Base-by-base conservation (phyloP, 1,284 basidiomycete genomes). In the Puccinia coronata region DNA sequence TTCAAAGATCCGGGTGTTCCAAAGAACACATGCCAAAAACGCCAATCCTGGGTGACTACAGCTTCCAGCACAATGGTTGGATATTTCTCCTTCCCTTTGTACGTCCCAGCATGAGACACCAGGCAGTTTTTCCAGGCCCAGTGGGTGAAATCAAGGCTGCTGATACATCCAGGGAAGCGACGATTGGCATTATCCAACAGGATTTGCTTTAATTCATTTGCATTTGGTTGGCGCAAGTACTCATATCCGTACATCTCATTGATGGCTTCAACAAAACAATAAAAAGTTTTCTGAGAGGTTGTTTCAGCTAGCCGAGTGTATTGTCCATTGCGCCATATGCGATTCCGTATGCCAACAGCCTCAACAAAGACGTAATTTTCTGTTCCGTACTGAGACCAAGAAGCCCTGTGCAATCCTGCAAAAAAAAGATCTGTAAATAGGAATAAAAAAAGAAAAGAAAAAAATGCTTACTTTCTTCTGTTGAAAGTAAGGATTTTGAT, bases 41-140 rank as follows among this genome's bases (percentile, higher is more conserved):
- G n/a, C n/a, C n/a, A 51, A 51, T 51, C 18, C 18, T 51, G n/a
- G n/a, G n/a, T n/a, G n/a, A n/a, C 61, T 11, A 39, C 34, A n/a
- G 61, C 31, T n/a, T 65, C 61, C 2, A 65, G 61, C 12, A 65
- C 61, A 12, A 65, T 31, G 16, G 34, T 65, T 23, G 67, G 18
- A 8, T 70, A 9, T 28, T 73, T 73, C 41, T 78, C 76, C 41
- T 69, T 78, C 4, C 49, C 63, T 23, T n/a, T 36, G 28, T 55
- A 78, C 34, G 53, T 28, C 23, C 63, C 65, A n/a, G 14, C 2
- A 39, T 23, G 28, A 36, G 63, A 65, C 3, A 25, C 28, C 23
- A 65, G 76, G 43, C 43, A 78, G n/a, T 69, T 78, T 39, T 69
- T 78, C 76, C 47, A 78, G 4, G 31, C 16, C 61, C 75, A 77